Conservation (phyloP, 2,329 filamentous ascomycete genomes). For the Tolypocladium nubicola region DNA sequence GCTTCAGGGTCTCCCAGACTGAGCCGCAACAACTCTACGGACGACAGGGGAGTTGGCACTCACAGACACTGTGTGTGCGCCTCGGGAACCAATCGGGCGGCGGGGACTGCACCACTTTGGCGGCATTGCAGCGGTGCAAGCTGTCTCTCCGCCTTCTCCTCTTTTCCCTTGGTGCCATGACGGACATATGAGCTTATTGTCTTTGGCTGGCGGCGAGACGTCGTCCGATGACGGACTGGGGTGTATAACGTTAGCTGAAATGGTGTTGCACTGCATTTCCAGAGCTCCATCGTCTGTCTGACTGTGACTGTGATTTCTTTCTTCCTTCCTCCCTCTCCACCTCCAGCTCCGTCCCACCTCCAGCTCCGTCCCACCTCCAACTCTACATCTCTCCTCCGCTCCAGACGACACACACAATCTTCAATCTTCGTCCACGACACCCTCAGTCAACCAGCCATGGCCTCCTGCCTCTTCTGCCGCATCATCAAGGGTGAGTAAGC, state of each 20-base stretch:
- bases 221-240: not conserved
- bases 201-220: no score
- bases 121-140: not conserved
- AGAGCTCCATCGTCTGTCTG: not conserved
- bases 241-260: not conserved
- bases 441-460: constrained; percentile 7
- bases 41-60: not conserved
- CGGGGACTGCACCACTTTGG: not conserved
- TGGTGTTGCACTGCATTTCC: not conserved
- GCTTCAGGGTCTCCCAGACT: not conserved
- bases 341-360: not conserved
- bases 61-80: not conserved
- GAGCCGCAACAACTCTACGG: not conserved
- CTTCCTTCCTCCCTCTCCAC: not conserved
- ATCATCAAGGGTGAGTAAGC: constrained; percentile 72
- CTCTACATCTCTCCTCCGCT: not conserved
- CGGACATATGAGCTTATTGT: not conserved
- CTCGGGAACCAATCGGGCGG: not conserved
- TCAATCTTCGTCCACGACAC: not conserved
- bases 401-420: not conserved
- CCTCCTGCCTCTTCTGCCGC: constrained; percentile 87
- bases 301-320: not conserved
- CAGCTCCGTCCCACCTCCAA: not conserved
- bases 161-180: not conserved
- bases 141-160: not conserved